Conservation (phyloP, 192 early-diverging fungal genomes). For the Pilaira anomala region DNA sequence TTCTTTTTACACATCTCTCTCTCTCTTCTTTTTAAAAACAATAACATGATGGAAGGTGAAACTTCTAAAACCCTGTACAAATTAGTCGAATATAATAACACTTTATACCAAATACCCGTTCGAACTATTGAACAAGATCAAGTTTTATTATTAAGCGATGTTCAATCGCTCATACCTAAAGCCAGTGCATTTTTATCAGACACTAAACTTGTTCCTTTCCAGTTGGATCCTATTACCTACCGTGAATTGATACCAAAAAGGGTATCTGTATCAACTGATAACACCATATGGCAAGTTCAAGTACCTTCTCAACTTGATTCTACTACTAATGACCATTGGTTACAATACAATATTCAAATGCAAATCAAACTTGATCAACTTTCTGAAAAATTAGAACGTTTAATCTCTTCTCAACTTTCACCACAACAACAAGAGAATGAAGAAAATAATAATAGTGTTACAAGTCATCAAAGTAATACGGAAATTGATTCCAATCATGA, state of each 20-base stretch:
- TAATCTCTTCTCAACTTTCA: not conserved
- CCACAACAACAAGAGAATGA: not conserved
- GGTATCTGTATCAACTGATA: not conserved
- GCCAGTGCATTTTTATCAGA: slow-evolving; percentile 26
- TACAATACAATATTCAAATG: slow-evolving; percentile 2
- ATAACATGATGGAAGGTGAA: slow-evolving; percentile 10
- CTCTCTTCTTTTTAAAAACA: not conserved
- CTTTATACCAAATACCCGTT: slow-evolving; percentile 22
- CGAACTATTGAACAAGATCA: slow-evolving; percentile 8
- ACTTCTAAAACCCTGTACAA: slow-evolving; percentile 17
- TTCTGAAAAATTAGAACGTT: not conserved
- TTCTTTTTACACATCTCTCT: not conserved
- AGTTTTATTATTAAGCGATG: slow-evolving; percentile 25
- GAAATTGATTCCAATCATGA: too few species aligned
- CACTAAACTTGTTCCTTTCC: slow-evolving; percentile 22
- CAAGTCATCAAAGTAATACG: not conserved
- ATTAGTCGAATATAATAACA: slow-evolving; percentile 20
- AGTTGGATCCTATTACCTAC: not conserved
- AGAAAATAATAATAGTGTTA: not conserved
- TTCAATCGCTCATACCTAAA: slow-evolving; percentile 26
- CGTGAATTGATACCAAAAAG: slow-evolving; percentile 5
- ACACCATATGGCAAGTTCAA: slow-evolving; percentile 16
- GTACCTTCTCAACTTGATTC: not conserved
- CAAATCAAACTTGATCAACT: slow-evolving; percentile 9
- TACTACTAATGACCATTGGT: not conserved